A percentile compares a stretch with the other conserved stretches of the same genome.
phyloP scores from a whole-genome alignment of 2,329 filamentous ascomycete genomes.

The Septoria petroselini region DNA sequence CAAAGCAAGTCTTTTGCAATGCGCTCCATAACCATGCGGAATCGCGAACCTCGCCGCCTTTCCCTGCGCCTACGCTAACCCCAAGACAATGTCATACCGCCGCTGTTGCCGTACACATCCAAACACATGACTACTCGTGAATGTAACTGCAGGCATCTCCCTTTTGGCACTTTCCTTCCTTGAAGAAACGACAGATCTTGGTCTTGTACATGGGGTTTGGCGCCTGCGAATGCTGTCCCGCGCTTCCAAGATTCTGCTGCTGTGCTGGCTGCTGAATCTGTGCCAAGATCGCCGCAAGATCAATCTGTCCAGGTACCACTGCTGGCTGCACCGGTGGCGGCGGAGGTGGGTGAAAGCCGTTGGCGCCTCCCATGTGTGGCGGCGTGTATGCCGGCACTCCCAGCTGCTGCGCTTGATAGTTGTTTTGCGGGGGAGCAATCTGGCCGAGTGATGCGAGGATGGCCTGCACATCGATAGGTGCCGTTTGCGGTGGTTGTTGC shows the following conservation, averaged over 20 bases:
- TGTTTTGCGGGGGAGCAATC: conserved; percentile 18
- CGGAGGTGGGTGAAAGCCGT: conserved; percentile 17
- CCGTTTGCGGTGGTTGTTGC: conserved; percentile 13
- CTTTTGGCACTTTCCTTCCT: conserved; percentile 54
- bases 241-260: conserved; percentile 34
- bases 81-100: no score
- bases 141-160: conserved; percentile 35
- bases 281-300: conserved; percentile 35
- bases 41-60: not conserved
- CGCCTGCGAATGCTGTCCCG: conserved; percentile 30
- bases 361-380: conserved; percentile 24
- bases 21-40: no score
- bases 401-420: conserved; percentile 21
- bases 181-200: conserved; percentile 52
- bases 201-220: conserved; percentile 35
- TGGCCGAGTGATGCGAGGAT: conserved; percentile 13
- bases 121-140: conserved; percentile 28
- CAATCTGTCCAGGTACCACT: conserved; percentile 19
- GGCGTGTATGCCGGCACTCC: conserved; percentile 15
- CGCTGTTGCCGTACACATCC: no score
- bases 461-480: conserved; percentile 1
- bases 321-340: conserved; percentile 18
- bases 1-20: no score
- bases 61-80: not conserved
- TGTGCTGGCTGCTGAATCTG: conserved; percentile 23